Evolutionary conservation across 140 eudicot species (phyloP), one percentile per base, ranked within the genome.

Genomic region (Flaveria floridana): DNA sequence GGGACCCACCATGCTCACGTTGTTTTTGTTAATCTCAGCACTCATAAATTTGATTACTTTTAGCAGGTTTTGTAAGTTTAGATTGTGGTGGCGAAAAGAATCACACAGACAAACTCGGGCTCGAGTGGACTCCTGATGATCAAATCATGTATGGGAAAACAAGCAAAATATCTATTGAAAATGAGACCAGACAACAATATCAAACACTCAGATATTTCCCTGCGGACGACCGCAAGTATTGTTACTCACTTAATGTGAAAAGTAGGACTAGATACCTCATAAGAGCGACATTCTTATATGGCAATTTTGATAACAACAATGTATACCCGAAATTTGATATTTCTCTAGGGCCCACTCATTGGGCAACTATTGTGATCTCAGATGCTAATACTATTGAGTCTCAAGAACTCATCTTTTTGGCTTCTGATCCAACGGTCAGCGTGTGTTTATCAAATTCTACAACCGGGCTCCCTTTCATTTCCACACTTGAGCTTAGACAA

Each of bases 351-450:
- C 84, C 99, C 30, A 94, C 99, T 70, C 96, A 58, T 63, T 94
- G 97, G 99, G 95, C 94, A 58, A 94, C 99, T n/a, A 87, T 94
- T 20, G 97, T 82, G 69, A 91, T 94, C 72, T 94, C 96, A 2
- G 99, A 94, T 86, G 99, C 99, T 68, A 82, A 79, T 69, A 84
- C 76, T 7, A 84, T 90, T 13, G 99, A 94, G 82, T 67, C 68
- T 52, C 85, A 85, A 73, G 99, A 94, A 80, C 75, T 94, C 53
- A 90, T 94, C 63, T 90, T 94, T 77, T 79, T 90, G 70, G 99
- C 99, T 80, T 75, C 81, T 19, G 90, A 85, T 44, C 85, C 89
- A 6, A 84, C 86, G 14, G 70, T 94, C 58, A 94, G 99, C 23
- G 83, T 94, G 48, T 94, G 99, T 65, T 87, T 94, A 70, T 94